Base-by-base conservation (phyloP, 345 rosid genomes). In the Pelargonium nanum region DNA sequence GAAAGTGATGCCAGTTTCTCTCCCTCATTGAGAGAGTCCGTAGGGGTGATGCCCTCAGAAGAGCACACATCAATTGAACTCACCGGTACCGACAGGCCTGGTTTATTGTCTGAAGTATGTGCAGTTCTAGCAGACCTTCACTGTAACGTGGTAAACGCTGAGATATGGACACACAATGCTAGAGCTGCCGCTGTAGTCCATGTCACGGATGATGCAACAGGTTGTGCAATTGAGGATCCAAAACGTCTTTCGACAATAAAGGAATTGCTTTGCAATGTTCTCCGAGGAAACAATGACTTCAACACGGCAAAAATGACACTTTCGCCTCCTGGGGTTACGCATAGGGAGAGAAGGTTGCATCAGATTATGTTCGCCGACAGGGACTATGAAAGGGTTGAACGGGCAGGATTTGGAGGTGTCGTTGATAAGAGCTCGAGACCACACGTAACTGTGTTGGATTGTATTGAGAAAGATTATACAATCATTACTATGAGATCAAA, bases 81-180 rank as follows among this genome's bases (percentile, higher is more conserved):
- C 56, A 75, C 85, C 60, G 97, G 89, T 26, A 77, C 81, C 0
- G 96, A 91, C 70, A 83, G 96, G 72, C 98, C 95, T 6, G 98
- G 98, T 64, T 70, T 91, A 32, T 64, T 91, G 24, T 91, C 96
- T 19, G 98, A 91, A 77, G 90, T 91, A 44, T 84, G 87, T 74
- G 96, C 98, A 19, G 90, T 91, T 70, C 95, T 91, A 53, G 66
- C 95, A 0, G 91, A 83, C 74, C 92, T 84, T 63, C 75, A 70
- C 51, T 91, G 96, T 73, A 91, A 81, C 59, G 97, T 91, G 59
- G 89, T 79, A 16, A 81, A 78, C 62, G 96, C 96, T 51, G 98
- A 88, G 75, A 83, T 91, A 68, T 91, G 98, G 98, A 88, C 98
- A 45, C 98, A 91, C 79, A 91, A 91, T 70, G 72, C 79, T 19